Base-by-base conservation (phyloP, 2,329 filamentous ascomycete species). In the Pestalotiopsis sp. region DNA sequence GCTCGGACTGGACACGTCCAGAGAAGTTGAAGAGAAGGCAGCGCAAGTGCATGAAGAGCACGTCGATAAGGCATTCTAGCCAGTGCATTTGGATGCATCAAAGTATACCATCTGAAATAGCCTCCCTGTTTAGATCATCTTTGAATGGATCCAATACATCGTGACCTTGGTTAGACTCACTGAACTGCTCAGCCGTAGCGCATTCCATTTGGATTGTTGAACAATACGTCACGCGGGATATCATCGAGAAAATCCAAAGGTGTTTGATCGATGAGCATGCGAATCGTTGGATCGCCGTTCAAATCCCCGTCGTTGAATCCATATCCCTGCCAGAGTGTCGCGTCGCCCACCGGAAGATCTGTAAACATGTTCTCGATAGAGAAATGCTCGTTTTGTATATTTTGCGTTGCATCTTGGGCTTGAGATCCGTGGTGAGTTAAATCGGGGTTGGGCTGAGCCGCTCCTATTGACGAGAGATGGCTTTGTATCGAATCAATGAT, bases 201-300 rank as follows among this genome's bases (percentile, higher is more conserved):
- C 36, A n/a, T 7, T 38, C 20, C 20, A 20, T 31, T 63, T 63
- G 60, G n/a, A 13, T 39, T 38, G 27, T 20, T 41, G n/a, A 39
- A 23, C 3, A 68, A 17, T 4, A 68, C 3, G 25, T 52, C 45
- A 20, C 45, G 45, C 17, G 45, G 45, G 23, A 52, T 52, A n/a
- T 20, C 45, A 20, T 52, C 45, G 17, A 52, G 45, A 52, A 52
- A 52, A 20, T 58, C 66, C 11, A 64, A 39, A 20, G 59, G 23
- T 25, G 60, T 68, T 27, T 68, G 66, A 56, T 68, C 66, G 7
- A 68, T 64, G 38, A 68, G 41, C 59, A 68, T 63, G 25, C 60
- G 66, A 4, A 68, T 60, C 11, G 66, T 68, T 20, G 59, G 66
- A 25, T 68, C 66, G 3, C 27, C 45, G 11, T 36, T 52, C 45